These are phyloP conservation scores for Dillenia suffruticosa DNA, from an alignment of 164 flowering plant genomes.

Conservation along the genomic window DNA sequence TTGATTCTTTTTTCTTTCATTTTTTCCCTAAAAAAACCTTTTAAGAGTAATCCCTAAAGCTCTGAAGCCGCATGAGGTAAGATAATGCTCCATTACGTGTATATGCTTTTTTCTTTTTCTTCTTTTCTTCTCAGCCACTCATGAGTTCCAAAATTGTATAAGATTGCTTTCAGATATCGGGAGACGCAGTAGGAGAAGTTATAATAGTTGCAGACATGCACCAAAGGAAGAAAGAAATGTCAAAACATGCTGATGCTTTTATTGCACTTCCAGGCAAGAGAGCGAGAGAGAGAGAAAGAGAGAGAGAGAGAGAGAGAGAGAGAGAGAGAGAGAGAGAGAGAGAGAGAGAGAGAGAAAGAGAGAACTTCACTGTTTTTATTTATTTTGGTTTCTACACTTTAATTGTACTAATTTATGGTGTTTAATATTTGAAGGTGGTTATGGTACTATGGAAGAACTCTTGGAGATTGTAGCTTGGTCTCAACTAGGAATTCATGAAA, in stretches of 20 bases:
- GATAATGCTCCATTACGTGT: constrained; percentile 1
- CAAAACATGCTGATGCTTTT: constrained; percentile 52
- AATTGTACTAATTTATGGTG: neutral
- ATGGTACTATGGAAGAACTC: constrained; percentile 70
- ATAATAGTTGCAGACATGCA: constrained; percentile 58
- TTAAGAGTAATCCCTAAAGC: constrained; percentile 67
- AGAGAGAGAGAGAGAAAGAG: constrained; percentile 10
- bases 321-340: constrained; percentile 1
- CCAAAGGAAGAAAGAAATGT: constrained; percentile 64
- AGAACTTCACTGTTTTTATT: constrained; percentile 1
- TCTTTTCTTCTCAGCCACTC: neutral
- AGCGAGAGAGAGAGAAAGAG: no score
- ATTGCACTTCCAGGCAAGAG: constrained; percentile 49
- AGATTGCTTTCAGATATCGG: constrained; percentile 40
- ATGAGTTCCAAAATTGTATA: no score
- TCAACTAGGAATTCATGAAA: constrained; percentile 65
- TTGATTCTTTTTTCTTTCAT: neutral
- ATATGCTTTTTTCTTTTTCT: neutral
- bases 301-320: no score
- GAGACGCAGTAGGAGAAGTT: constrained; percentile 52
- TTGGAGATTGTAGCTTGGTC: constrained; percentile 65
- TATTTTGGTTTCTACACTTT: constrained; percentile 9
- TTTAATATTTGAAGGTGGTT: constrained; percentile 39
- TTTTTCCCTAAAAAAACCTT: neutral
- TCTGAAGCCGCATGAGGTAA: constrained; percentile 64